Conservation (phyloP, 2,329 filamentous ascomycete species). For the Zalaria obscura region DNA sequence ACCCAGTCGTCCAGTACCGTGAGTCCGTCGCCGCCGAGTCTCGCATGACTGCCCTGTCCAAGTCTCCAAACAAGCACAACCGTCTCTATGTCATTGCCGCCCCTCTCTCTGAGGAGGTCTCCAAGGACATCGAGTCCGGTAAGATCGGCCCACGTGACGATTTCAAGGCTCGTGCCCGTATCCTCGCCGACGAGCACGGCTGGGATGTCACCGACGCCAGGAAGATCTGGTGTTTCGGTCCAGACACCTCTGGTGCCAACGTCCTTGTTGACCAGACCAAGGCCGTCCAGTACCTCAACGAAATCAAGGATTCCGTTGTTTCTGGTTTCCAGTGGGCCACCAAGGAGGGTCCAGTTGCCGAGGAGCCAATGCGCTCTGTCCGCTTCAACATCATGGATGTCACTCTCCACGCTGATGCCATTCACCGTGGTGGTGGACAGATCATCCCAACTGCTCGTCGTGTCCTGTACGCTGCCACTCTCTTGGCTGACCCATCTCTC, state of each 20-base stretch:
- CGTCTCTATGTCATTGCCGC: slow-evolving; percentile 93
- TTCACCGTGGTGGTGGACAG: slow-evolving; percentile 98
- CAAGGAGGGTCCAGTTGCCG: slow-evolving; percentile 90
- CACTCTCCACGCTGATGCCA: slow-evolving; percentile 97
- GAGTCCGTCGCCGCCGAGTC: slow-evolving; percentile 80
- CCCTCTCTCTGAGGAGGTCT: slow-evolving; percentile 84
- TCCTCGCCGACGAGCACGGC: slow-evolving; percentile 90
- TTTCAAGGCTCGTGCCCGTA: slow-evolving; percentile 94
- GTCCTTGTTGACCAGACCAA: slow-evolving; percentile 99
- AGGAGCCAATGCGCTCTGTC: slow-evolving; percentile 94
- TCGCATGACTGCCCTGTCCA: slow-evolving; percentile 92
- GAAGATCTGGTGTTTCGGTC: slow-evolving; percentile 99
- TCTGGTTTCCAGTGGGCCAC: slow-evolving; percentile 99
- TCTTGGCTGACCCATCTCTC: slow-evolving; percentile 82
- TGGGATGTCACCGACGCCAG: slow-evolving; percentile 99
- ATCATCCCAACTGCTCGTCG: slow-evolving; percentile 96
- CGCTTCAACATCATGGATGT: slow-evolving; percentile 99
- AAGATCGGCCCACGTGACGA: slow-evolving; percentile 93
- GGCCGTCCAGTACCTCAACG: slow-evolving; percentile 98
- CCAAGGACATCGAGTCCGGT: slow-evolving; percentile 77
- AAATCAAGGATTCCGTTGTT: slow-evolving; percentile 99
- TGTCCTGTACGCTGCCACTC: slow-evolving; percentile 85
- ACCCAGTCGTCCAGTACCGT: slow-evolving; percentile 97
- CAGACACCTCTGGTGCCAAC: slow-evolving; percentile 95
- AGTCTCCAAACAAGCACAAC: slow-evolving; percentile 99